These are phyloP conservation scores for Helotiales sp. DNA, from an alignment of 2,329 filamentous ascomycete genomes.

Conservation along the genomic window DNA sequence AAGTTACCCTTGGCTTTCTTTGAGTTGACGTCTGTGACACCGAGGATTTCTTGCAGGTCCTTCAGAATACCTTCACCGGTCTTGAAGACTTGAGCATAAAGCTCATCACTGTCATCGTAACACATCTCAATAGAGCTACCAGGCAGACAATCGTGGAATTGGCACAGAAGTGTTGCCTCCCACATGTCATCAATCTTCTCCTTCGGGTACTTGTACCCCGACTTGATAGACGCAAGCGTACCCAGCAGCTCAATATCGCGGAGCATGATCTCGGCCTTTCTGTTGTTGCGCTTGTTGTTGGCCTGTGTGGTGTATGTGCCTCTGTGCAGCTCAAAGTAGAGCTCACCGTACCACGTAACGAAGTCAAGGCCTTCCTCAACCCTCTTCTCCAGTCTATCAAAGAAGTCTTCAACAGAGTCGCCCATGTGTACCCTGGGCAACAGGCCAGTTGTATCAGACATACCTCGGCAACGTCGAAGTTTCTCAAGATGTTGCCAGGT, in stretches of 20 bases:
- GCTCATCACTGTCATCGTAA: slow-evolving; percentile 90
- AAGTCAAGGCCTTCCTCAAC: slow-evolving; percentile 61
- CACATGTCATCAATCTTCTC: slow-evolving; percentile 94
- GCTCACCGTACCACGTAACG: slow-evolving; percentile 95
- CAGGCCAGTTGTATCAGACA: slow-evolving; percentile 82
- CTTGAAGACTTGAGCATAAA: slow-evolving; percentile 81
- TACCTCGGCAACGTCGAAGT: slow-evolving; percentile 84
- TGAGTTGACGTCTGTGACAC: slow-evolving; percentile 51
- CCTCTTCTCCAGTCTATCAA: slow-evolving; percentile 80
- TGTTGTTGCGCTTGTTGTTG: slow-evolving; percentile 95
- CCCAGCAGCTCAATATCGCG: slow-evolving; percentile 87
- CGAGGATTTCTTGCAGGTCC: slow-evolving; percentile 67
- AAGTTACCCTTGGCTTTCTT: slow-evolving; percentile 47
- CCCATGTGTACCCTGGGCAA: slow-evolving; percentile 89
- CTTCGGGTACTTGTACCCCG: slow-evolving; percentile 86
- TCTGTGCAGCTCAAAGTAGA: slow-evolving; percentile 96
- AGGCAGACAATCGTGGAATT: slow-evolving; percentile 96
- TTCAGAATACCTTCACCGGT: slow-evolving; percentile 72
- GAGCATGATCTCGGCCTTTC: slow-evolving; percentile 79
- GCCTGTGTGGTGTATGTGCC: slow-evolving; percentile 97
- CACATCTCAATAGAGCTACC: slow-evolving; percentile 97
- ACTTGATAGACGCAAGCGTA: slow-evolving; percentile 75
- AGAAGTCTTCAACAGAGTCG: slow-evolving; percentile 90
- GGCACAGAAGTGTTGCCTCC: slow-evolving; percentile 87
- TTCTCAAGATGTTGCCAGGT: slow-evolving; percentile 95